These are phyloP conservation scores for Solanum tacnaense DNA, from an alignment of 257 asterid species.

Conservation along the genomic window DNA sequence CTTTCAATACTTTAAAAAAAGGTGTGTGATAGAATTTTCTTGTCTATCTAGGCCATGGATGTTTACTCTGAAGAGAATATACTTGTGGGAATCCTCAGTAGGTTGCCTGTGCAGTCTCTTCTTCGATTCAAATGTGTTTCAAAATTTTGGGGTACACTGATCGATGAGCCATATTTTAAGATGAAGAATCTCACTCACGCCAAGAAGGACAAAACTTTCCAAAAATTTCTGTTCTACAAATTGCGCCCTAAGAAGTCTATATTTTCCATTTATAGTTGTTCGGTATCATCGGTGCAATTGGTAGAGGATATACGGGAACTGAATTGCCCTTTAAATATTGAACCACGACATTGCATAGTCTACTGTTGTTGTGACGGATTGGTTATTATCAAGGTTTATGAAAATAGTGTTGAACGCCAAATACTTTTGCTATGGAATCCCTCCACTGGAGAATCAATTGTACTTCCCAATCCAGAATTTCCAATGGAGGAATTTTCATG, in stretches of 20 bases:
- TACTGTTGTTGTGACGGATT: background rate
- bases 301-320: background rate
- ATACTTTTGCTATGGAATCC: background rate
- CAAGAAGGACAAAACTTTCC: too few species aligned
- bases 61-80: background rate
- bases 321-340: background rate
- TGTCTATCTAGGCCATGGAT: background rate
- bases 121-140: background rate
- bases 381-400: background rate
- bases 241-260: too few species aligned
- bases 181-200: too few species aligned
- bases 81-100: background rate
- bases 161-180: too few species aligned
- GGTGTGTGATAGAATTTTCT: background rate
- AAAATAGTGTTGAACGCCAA: background rate
- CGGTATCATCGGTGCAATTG: background rate
- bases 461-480: background rate
- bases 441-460: background rate
- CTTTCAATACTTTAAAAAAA: background rate
- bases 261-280: background rate
- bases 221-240: too few species aligned
- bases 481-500: background rate
- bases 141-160: too few species aligned
- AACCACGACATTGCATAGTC: background rate
- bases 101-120: background rate